Evolutionary conservation across 2,329 filamentous ascomycete genomes (phyloP).

Genomic region (Fusarium papillatum): DNA sequence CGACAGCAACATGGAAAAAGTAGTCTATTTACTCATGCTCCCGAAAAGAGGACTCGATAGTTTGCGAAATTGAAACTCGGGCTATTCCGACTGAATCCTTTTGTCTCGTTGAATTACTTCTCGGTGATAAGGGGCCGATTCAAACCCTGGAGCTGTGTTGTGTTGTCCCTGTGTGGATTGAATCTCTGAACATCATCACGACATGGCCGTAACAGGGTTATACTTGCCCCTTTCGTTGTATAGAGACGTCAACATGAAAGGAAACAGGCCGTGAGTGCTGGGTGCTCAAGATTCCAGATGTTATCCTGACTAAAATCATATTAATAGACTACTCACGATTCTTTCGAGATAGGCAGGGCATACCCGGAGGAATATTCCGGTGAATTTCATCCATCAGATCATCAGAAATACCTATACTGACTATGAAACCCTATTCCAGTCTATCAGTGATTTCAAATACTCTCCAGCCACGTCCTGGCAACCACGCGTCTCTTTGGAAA

Average conservation of each 20-base stretch:
- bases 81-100: background rate
- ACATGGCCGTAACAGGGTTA: background rate
- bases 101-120: background rate
- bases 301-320: too few relatives aligned
- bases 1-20: background rate
- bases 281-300: background rate
- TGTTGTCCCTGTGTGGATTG: background rate
- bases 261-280: background rate
- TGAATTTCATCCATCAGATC: background rate
- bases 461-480: background rate
- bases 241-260: too few relatives aligned
- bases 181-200: background rate
- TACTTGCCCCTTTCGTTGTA: background rate
- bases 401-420: background rate
- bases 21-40: background rate
- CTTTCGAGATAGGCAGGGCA: background rate
- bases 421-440: background rate
- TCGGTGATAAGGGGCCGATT: background rate
- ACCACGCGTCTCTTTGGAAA: background rate
- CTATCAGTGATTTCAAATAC: background rate
- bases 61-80: background rate
- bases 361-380: background rate
- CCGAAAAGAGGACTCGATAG: background rate
- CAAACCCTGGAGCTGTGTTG: background rate
- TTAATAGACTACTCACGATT: too few relatives aligned